Conservation (phyloP, 345 rosid species). For the Gossypioides kirkii region DNA sequence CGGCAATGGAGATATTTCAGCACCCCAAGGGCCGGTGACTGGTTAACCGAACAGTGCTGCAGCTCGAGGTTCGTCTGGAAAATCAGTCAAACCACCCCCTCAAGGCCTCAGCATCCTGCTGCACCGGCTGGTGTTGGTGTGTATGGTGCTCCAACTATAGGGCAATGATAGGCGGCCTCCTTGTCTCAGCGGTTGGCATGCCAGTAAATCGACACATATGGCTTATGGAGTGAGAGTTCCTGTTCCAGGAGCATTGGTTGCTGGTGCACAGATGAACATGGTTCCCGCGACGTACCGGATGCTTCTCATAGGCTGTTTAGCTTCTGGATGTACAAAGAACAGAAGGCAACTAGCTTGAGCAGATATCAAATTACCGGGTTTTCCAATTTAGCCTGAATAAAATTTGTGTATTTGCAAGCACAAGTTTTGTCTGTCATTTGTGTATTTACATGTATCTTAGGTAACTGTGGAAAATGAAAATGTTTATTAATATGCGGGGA, state of each 20-base stretch:
- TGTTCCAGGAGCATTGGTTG: slow-evolving; percentile 66
- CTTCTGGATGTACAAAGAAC: slow-evolving; percentile 44
- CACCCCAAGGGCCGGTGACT: slow-evolving; percentile 76
- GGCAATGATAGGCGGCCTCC: slow-evolving; percentile 68
- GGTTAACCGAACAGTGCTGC: slow-evolving; percentile 65
- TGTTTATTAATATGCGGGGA: neutral
- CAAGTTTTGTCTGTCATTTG: slow-evolving; percentile 26
- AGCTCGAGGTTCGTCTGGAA: slow-evolving; percentile 42
- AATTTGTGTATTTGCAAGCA: slow-evolving; percentile 29
- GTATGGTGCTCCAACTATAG: slow-evolving; percentile 61
- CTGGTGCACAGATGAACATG: slow-evolving; percentile 75
- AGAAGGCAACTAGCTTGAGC: slow-evolving; percentile 25
- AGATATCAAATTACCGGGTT: slow-evolving; percentile 9
- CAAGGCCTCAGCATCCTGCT: slow-evolving; percentile 27
- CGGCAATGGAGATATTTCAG: slow-evolving; percentile 52
- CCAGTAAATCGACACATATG: slow-evolving; percentile 75
- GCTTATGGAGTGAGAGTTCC: slow-evolving; percentile 73
- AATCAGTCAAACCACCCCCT: slow-evolving; percentile 52
- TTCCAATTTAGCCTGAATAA: slow-evolving; percentile 33
- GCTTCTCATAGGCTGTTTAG: slow-evolving; percentile 63
- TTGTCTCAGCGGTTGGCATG: slow-evolving; percentile 81
- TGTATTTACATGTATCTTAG: slow-evolving; percentile 30
- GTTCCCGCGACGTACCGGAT: slow-evolving; percentile 62
- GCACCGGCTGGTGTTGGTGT: slow-evolving; percentile 43
- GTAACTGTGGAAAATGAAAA: slow-evolving; percentile 25